A percentile compares a stretch with the other conserved stretches of the same genome.
These are phyloP conservation scores for Guyanaporus albipodus DNA, from an alignment of 768 basidiomycete genomes.

Conservation along the genomic window DNA sequence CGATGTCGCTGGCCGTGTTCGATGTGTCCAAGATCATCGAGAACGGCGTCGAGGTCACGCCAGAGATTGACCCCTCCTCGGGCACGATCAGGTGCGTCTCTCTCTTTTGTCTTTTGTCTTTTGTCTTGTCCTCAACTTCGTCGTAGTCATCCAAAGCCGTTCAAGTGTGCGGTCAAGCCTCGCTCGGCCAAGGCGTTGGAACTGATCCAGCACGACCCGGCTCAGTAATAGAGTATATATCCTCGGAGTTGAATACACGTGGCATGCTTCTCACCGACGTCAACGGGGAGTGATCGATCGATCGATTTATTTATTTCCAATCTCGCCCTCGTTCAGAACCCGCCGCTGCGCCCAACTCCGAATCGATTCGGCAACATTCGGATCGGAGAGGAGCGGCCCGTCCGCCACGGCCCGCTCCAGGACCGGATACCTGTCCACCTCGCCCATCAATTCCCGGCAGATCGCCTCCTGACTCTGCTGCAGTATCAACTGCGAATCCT, in stretches of 20 bases:
- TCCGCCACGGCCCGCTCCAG: conserved; percentile 60
- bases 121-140: too few species aligned
- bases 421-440: conserved; percentile 70
- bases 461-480: conserved; percentile 49
- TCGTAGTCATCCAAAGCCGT: conserved; percentile 61
- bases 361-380: conserved; percentile 42
- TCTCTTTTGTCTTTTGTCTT: neutral
- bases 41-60: conserved; percentile 46
- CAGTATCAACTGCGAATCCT: conserved; percentile 52
- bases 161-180: conserved; percentile 57
- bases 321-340: conserved; percentile 37
- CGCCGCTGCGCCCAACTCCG: conserved; percentile 41
- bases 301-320: conserved; percentile 1
- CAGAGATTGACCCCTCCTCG: conserved; percentile 52
- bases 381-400: conserved; percentile 46
- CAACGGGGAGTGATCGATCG: conserved; percentile 2
- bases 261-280: neutral
- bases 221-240: conserved; percentile 12
- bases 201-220: conserved; percentile 47
- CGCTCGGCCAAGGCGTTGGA: conserved; percentile 54
- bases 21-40: conserved; percentile 43
- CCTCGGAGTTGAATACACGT: conserved; percentile 7
- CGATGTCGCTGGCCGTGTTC: conserved; percentile 46
- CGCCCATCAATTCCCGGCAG: conserved; percentile 64
- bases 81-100: conserved; percentile 57